Conservation (phyloP, 2,329 filamentous ascomycete species). For the Mycosphaerelloides madeirae region DNA sequence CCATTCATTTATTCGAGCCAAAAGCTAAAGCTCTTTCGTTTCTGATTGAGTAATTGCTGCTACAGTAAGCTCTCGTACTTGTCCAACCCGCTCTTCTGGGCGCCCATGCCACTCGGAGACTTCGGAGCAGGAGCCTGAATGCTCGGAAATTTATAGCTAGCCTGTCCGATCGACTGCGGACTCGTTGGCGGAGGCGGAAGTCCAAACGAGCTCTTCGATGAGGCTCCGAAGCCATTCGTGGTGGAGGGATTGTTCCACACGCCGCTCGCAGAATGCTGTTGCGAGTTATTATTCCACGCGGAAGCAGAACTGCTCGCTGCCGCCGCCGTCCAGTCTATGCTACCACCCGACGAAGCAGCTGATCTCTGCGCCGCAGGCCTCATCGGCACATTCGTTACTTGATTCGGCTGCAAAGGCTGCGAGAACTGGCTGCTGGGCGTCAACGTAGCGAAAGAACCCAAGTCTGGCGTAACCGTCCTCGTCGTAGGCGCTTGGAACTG, state of each 20-base stretch:
- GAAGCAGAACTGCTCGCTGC: constrained; percentile 15
- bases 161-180: constrained; percentile 33
- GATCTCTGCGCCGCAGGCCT: constrained; percentile 27
- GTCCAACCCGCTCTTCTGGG: constrained; percentile 49
- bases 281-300: constrained; percentile 6
- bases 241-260: no score
- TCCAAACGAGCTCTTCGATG: constrained; percentile 15
- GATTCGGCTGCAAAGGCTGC: constrained; percentile 35
- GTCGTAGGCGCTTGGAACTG: constrained; percentile 3
- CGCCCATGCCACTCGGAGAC: constrained; percentile 22
- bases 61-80: constrained; percentile 64
- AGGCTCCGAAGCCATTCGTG: constrained; percentile 9
- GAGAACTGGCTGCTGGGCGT: constrained; percentile 37
- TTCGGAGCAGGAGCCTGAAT: constrained; percentile 33
- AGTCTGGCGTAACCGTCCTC: constrained; percentile 34
- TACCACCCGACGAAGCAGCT: constrained; percentile 14
- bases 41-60: no score
- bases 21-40: no score
- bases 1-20: no score
- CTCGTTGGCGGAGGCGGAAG: constrained; percentile 30
- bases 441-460: constrained; percentile 31
- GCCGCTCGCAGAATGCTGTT: no score
- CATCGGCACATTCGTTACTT: constrained; percentile 26
- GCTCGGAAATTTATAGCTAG: constrained; percentile 36
- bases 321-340: constrained; percentile 51